Evolutionary conservation across 176 grass and related monocot species (phyloP).

Genomic region (Luzula sylvatica): DNA sequence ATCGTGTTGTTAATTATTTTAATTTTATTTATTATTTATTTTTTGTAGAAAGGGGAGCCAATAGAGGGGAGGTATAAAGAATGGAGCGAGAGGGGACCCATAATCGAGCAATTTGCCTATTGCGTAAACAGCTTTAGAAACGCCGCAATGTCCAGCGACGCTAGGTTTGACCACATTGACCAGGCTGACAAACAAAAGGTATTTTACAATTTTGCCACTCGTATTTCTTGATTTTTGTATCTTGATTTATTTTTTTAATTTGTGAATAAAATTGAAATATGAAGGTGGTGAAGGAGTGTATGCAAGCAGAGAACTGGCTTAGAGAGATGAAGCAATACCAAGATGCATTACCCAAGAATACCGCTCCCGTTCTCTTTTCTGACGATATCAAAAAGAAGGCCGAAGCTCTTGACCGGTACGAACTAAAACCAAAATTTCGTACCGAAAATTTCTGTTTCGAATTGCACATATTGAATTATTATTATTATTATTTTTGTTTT

Average conservation of each 20-base stretch:
- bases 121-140: conserved; percentile 83
- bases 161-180: conserved; percentile 81
- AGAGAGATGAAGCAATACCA: conserved; percentile 63
- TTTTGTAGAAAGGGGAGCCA: background rate
- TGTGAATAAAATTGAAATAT: background rate
- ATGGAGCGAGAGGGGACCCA: conserved; percentile 32
- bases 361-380: conserved; percentile 44
- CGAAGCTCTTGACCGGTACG: conserved; percentile 69
- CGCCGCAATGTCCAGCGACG: conserved; percentile 53
- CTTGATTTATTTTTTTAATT: background rate
- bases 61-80: conserved; percentile 50
- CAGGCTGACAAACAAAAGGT: conserved; percentile 83
- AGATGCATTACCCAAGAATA: conserved; percentile 72
- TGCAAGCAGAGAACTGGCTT: conserved; percentile 51
- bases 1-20: background rate
- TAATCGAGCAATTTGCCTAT: conserved; percentile 37
- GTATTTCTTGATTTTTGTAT: background rate
- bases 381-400: conserved; percentile 61
- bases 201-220: background rate
- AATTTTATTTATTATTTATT: background rate
- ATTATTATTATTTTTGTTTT: conserved; percentile 1
- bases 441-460: too few species aligned
- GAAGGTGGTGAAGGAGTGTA: conserved; percentile 62
- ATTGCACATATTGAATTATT: too few species aligned
- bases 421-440: background rate